Evolutionary conservation across 78 protist genomes (phyloP).

Genomic region (Trichosphaerium sp.): DNA sequence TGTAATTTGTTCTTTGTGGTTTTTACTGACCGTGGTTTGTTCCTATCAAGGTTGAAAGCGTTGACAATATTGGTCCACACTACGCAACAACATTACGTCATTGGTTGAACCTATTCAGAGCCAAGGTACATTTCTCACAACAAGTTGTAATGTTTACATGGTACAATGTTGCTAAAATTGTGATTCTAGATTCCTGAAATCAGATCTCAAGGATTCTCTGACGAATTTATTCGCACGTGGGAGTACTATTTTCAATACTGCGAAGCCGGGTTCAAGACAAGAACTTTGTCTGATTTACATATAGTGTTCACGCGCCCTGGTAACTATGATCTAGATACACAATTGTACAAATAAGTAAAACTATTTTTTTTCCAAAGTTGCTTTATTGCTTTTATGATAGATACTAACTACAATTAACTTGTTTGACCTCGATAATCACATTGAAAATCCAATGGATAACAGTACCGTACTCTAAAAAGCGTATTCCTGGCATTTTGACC

Average conservation of each 20-base stretch:
- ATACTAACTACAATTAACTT: no score
- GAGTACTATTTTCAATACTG: slow-evolving; percentile 38
- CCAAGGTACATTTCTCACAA: not conserved
- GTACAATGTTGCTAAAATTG: not conserved
- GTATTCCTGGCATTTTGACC: no score
- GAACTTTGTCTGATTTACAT: slow-evolving; percentile 24
- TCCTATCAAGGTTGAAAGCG: no score
- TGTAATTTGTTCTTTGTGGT: no score
- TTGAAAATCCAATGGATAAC: no score
- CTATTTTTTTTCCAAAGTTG: no score
- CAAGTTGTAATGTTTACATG: not conserved
- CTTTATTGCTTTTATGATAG: no score
- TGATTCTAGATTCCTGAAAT: not conserved
- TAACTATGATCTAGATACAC: slow-evolving; percentile 1
- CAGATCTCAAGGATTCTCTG: not conserved
- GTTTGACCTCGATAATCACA: no score
- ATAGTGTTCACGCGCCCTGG: slow-evolving; percentile 32
- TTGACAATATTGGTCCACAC: slow-evolving; percentile 30
- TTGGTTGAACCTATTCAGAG: slow-evolving; percentile 19
- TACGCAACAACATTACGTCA: slow-evolving; percentile 29
- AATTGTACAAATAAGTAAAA: no score
- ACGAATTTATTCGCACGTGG: slow-evolving; percentile 20
- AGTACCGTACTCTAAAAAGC: no score
- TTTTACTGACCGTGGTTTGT: no score
- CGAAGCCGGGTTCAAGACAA: slow-evolving; percentile 29